A percentile compares a stretch with the other conserved stretches of the same genome.
phyloP scores from a whole-genome alignment of 257 asterid genomes.

The Solanum ossicruentum region DNA sequence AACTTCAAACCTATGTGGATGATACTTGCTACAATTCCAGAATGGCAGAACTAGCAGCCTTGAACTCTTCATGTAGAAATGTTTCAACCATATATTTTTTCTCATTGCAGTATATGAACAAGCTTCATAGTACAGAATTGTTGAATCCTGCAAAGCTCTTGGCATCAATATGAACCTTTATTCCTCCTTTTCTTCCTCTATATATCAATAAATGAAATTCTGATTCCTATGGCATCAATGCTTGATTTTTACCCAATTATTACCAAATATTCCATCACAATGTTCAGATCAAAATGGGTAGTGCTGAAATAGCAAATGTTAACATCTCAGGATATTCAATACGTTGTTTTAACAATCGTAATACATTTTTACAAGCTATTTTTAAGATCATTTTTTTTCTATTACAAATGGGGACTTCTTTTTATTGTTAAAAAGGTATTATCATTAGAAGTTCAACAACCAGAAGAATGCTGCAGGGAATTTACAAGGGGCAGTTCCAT shows the following conservation, averaged over 20 bases:
- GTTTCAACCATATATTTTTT: not conserved
- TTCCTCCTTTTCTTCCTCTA: not conserved
- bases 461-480: not conserved
- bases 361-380: not conserved
- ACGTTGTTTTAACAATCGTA: not conserved
- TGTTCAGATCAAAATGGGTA: not conserved
- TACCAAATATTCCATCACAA: not conserved
- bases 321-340: not conserved
- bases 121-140: not conserved
- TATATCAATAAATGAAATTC: not conserved
- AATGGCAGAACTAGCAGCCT: not conserved
- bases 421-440: not conserved
- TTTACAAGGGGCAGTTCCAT: not conserved
- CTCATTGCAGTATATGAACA: not conserved
- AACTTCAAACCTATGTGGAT: not conserved
- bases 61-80: not conserved
- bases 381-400: not conserved
- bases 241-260: not conserved
- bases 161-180: not conserved
- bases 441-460: not conserved
- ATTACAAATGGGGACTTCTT: not conserved
- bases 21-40: not conserved
- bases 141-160: not conserved
- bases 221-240: not conserved
- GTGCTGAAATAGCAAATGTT: not conserved